Base-by-base conservation (phyloP, 768 basidiomycete species). In the Tylopilus intermedius region DNA sequence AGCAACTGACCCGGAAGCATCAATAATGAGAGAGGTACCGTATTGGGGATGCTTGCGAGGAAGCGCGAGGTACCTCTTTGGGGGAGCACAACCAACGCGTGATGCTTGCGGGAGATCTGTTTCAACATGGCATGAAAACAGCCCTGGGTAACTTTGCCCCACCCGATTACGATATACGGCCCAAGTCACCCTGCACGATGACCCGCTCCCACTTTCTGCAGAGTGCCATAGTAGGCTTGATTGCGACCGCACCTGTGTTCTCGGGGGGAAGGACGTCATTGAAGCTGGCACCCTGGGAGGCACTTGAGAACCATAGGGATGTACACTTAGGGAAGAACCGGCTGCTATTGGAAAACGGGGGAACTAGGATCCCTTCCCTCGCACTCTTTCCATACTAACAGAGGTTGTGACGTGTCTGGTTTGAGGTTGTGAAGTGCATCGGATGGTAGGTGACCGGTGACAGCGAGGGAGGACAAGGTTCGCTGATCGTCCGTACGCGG, bases 1-100 rank as follows among this genome's bases (percentile, higher is more conserved):
- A 49, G 35, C 9, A 56, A 78, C 72, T 58, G 68, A 78, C 90
- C 93, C 50, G 92, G 91, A 32, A 95, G 76, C 53, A 81, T 68
- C n/a, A 94, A 63, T 21, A 85, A 84, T 8, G 88, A 90, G 27
- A 95, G 70, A 7, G 84, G 77, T 0, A 80, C 70, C 2, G 71
- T 63, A 66, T 93, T 85, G 2, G 90, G 85, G 44, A 95, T 72
- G 30, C 79, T 69, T 10, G 77, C 72, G 48, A 83, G 63, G 59
- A 80, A 93, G 2, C 79, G 76, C 5, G 78, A 72, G 48, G 83
- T 63, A 50, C 81, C 72, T 51, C 90, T 75, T 41, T 71, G 74
- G n/a, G 80, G 79, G 30, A 92, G 64, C 21, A 91, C 73, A 5
- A 82, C 59, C 14, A 92, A 57, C 50, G 69, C 71, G 50, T 75